A percentile compares a stretch with the other conserved stretches of the same genome.
These are phyloP conservation scores for Lachnellula occidentalis DNA, from an alignment of 2,329 filamentous ascomycete genomes.

Conservation along the genomic window DNA sequence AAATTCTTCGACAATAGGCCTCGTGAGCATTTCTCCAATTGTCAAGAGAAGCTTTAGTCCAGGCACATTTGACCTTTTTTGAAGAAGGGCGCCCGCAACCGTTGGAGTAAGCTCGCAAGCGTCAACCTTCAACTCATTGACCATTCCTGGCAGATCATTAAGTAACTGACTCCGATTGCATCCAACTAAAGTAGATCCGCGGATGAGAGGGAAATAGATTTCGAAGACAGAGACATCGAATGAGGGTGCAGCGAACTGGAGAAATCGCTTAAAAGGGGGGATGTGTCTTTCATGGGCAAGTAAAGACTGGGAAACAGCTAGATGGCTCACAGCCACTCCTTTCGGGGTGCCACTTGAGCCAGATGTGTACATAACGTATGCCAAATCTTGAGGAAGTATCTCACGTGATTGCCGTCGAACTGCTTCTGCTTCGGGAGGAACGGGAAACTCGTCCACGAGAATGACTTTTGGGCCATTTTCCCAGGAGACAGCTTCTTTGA, in stretches of 20 bases:
- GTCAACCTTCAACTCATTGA: slow-evolving; percentile 64
- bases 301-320: slow-evolving; percentile 73
- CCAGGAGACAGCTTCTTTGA: slow-evolving; percentile 37
- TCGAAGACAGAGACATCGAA: slow-evolving; percentile 96
- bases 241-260: slow-evolving; percentile 87
- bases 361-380: slow-evolving; percentile 92
- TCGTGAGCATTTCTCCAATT: slow-evolving; percentile 89
- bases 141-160: slow-evolving; percentile 63
- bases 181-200: slow-evolving; percentile 67
- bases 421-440: not conserved
- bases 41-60: slow-evolving; percentile 68
- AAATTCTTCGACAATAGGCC: slow-evolving; percentile 72
- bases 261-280: slow-evolving; percentile 69
- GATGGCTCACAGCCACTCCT: slow-evolving; percentile 77
- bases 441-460: slow-evolving; percentile 35
- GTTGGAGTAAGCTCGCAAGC: slow-evolving; percentile 87
- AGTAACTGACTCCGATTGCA: slow-evolving; percentile 66
- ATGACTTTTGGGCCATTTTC: slow-evolving; percentile 33
- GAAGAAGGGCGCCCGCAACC: slow-evolving; percentile 72
- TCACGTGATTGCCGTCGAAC: slow-evolving; percentile 9
- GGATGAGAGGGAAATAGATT: slow-evolving; percentile 80
- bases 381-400: slow-evolving; percentile 39
- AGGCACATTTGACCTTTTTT: slow-evolving; percentile 61
- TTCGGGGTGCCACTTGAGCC: slow-evolving; percentile 87
- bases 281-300: slow-evolving; percentile 76